phyloP scores from a whole-genome alignment of 1,284 basidiomycete species.

The Ceratobasidium sp. region DNA sequence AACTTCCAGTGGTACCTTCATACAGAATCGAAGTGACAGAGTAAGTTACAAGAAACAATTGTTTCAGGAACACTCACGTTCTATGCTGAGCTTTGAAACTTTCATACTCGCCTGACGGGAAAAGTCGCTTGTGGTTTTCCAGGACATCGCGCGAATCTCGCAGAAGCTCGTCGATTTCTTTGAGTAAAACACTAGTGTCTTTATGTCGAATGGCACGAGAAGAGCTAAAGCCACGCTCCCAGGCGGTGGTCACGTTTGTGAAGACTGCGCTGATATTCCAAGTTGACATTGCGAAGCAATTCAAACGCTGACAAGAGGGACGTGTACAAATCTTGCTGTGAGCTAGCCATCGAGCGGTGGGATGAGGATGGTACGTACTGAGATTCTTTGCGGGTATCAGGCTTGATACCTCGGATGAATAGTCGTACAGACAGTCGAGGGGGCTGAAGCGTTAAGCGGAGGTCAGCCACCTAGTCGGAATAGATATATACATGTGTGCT shows the following conservation, averaged over 20 bases:
- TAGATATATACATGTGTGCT: no score
- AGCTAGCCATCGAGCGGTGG: background rate
- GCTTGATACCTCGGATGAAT: no score
- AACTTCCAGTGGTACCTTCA: constrained; percentile 9
- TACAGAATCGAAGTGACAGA: background rate
- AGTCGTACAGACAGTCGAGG: no score
- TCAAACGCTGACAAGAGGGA: no score
- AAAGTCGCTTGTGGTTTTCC: background rate
- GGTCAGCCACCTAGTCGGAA: no score
- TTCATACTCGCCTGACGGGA: background rate
- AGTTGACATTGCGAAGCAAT: background rate
- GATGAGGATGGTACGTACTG: no score
- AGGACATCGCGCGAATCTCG: background rate
- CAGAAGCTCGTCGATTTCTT: background rate
- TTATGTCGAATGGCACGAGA: background rate
- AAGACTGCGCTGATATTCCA: background rate
- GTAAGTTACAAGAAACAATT: background rate
- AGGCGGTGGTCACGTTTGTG: background rate
- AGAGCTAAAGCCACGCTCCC: background rate
- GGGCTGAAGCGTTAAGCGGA: no score
- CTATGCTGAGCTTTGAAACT: background rate
- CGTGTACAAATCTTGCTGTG: no score
- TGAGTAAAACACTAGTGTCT: background rate
- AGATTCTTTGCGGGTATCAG: no score
- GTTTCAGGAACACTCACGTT: background rate